These are phyloP conservation scores for Cladosporium sp. DNA, from an alignment of 2,329 filamentous ascomycete species.

Conservation along the genomic window DNA sequence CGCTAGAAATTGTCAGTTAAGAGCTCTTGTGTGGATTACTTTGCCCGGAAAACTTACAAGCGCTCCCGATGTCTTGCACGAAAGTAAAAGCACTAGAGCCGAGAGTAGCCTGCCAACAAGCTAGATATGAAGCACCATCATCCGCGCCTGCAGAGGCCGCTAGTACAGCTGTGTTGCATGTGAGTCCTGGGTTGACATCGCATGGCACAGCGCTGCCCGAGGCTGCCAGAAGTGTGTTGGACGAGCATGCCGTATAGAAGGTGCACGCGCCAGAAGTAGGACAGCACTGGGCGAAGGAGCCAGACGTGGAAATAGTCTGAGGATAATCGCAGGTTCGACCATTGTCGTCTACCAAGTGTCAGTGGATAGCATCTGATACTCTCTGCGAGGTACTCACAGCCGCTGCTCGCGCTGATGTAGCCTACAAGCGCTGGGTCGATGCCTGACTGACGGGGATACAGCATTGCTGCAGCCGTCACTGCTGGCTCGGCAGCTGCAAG, in stretches of 20 bases:
- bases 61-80: not conserved
- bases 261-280: not conserved
- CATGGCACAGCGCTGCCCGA: not conserved
- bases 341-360: not conserved
- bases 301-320: not conserved
- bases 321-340: not conserved
- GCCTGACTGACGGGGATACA: not conserved
- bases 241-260: conserved; percentile 1
- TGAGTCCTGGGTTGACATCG: not conserved
- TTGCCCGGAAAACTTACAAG: not conserved
- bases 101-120: conserved; percentile 10
- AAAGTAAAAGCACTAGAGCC: conserved; percentile 4
- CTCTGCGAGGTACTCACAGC: not conserved
- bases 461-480: conserved; percentile 3
- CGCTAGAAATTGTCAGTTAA: not conserved
- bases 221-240: conserved; percentile 2
- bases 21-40: too few relatives aligned
- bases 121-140: not conserved
- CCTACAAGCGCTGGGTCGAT: not conserved
- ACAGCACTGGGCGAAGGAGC: conserved; percentile 6
- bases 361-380: not conserved
- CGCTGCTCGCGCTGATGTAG: not conserved
- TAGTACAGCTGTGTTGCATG: conserved; percentile 6
- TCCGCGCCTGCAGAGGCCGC: not conserved
- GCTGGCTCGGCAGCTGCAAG: not conserved